These are phyloP conservation scores for Puccinia polysora DNA, from an alignment of 1,284 basidiomycete genomes.

Conservation along the genomic window DNA sequence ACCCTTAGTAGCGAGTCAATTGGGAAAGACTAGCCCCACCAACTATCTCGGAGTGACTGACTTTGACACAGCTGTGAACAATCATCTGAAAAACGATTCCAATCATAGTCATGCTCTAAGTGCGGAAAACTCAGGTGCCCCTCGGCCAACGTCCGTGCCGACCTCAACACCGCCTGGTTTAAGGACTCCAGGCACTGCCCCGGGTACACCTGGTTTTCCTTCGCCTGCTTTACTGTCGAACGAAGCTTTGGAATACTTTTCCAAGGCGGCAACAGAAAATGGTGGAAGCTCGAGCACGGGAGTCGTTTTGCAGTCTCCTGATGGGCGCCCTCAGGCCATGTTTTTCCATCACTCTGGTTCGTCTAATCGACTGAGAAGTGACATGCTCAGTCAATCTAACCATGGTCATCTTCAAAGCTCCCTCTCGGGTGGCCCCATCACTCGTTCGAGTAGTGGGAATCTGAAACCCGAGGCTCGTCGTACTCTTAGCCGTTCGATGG, in stretches of 20 bases:
- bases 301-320: conserved; percentile 33
- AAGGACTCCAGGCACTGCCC: conserved; percentile 39
- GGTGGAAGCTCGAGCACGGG: conserved; percentile 34
- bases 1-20: conserved; percentile 23
- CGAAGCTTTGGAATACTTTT: conserved; percentile 43
- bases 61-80: conserved; percentile 28
- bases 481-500: conserved; percentile 22
- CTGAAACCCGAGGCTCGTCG: background rate
- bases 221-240: conserved; percentile 32
- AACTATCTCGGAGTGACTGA: conserved; percentile 9
- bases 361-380: conserved; percentile 20
- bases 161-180: conserved; percentile 33
- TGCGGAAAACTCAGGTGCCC: background rate
- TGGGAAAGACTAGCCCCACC: conserved; percentile 13
- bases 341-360: conserved; percentile 40
- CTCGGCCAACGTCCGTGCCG: conserved; percentile 11
- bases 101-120: background rate
- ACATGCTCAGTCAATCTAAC: background rate
- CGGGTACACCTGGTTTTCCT: conserved; percentile 34
- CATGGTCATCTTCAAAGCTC: background rate
- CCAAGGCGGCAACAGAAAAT: conserved; percentile 38
- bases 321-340: conserved; percentile 41
- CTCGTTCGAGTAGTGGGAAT: conserved; percentile 1
- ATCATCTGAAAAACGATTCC: conserved; percentile 25
- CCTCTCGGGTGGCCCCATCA: background rate